Conservation (phyloP, 2,329 filamentous ascomycete genomes). For the Aaosphaeria pasadenensis region DNA sequence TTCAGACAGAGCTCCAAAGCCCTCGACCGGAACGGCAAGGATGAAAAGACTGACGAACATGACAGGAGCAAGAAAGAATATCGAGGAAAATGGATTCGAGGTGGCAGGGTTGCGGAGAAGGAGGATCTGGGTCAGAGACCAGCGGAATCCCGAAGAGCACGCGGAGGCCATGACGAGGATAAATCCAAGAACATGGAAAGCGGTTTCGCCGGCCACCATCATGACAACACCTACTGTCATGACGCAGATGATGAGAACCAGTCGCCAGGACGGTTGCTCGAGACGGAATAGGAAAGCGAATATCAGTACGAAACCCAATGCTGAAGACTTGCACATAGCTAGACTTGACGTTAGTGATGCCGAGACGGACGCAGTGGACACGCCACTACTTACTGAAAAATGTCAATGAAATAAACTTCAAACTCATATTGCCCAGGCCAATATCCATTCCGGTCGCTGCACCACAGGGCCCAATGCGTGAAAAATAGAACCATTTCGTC, state of each 20-base stretch:
- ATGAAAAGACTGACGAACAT: constrained; percentile 84
- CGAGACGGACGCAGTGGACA: background rate
- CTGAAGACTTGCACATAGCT: constrained; percentile 97
- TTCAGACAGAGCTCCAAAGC: constrained; percentile 63
- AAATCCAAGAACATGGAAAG: constrained; percentile 85
- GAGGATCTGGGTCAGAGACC: constrained; percentile 97
- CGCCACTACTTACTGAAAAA: constrained; percentile 67
- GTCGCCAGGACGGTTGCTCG: constrained; percentile 79
- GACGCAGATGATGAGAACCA: constrained; percentile 81
- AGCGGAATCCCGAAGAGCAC: constrained; percentile 94
- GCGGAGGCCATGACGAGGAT: constrained; percentile 88
- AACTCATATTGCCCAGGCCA: constrained; percentile 88
- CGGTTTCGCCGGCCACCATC: constrained; percentile 96
- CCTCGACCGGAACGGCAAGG: constrained; percentile 85
- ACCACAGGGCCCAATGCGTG: constrained; percentile 87
- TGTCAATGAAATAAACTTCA: constrained; percentile 94
- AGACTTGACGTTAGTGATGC: constrained; percentile 13
- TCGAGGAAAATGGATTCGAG: constrained; percentile 92
- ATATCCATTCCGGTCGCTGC: constrained; percentile 93
- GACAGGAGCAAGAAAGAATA: constrained; percentile 95
- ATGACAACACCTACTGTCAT: constrained; percentile 95
- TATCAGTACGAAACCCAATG: constrained; percentile 87
- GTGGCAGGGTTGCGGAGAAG: constrained; percentile 92
- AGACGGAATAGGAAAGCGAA: constrained; percentile 95
- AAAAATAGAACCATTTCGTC: constrained; percentile 88